Percentiles rank a stretch among this genome's conserved stretches.
phyloP scores from a whole-genome alignment of 139 green algal species.

The Coccomyxa sp. region DNA sequence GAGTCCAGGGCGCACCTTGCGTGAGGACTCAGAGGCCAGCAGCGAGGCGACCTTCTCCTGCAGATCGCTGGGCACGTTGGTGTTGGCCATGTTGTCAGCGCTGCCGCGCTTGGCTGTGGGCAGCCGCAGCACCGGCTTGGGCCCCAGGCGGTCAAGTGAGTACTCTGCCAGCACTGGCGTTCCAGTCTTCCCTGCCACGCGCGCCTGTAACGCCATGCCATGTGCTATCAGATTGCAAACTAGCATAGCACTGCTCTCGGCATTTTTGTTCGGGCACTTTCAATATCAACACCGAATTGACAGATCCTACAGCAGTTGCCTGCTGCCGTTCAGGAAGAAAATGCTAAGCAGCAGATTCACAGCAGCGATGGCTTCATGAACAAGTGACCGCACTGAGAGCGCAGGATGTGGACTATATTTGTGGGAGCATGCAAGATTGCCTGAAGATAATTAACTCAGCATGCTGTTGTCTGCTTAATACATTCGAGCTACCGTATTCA shows the following conservation, averaged over 20 bases:
- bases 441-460: too few relatives aligned
- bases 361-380: too few relatives aligned
- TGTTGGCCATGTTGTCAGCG: conserved; percentile 1
- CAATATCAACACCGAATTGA: too few relatives aligned
- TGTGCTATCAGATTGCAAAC: not conserved
- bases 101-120: conserved; percentile 14
- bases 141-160: conserved; percentile 40
- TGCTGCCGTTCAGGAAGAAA: too few relatives aligned
- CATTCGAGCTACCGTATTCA: too few relatives aligned
- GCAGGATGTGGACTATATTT: too few relatives aligned
- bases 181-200: conserved; percentile 16
- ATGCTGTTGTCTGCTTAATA: too few relatives aligned
- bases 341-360: too few relatives aligned
- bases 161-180: conserved; percentile 27
- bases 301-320: too few relatives aligned
- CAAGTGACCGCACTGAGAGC: too few relatives aligned
- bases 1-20: conserved; percentile 28
- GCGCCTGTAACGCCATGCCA: conserved; percentile 17
- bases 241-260: not conserved
- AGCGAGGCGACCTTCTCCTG: conserved; percentile 41
- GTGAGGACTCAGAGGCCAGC: conserved; percentile 47
- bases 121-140: conserved; percentile 27
- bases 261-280: too few relatives aligned
- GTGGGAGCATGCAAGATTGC: too few relatives aligned
- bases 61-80: conserved; percentile 35